Evolutionary conservation across 306 rosid genomes (phyloP), one percentile per base, ranked within the genome.

Genomic region (Neltuma alba): DNA sequence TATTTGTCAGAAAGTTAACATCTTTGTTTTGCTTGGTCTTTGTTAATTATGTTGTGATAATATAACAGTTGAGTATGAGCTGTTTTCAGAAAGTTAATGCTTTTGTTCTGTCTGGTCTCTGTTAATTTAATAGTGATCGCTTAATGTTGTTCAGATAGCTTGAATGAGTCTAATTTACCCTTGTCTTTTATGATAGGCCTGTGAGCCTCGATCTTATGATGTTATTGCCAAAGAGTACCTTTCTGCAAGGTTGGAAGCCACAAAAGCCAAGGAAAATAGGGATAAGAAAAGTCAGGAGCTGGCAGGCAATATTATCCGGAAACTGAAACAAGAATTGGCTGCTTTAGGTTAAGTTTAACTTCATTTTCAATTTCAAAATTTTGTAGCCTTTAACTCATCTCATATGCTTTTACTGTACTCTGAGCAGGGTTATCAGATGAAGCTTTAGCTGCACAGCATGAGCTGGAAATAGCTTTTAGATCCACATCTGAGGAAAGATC

Each of bases 181-280:
- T 85, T 71, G 74, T 84, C 33, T 44, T 60, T 77, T 50, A 65
- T 75, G 42, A 82, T 83, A 93, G 97, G 86, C 72, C 73, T 6
- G 76, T 79, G 83, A 85, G 82, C 89, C 88, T 47, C 91, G 97
- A 84, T 75, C 95, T 70, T 89, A 91, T 76, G 96, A 91, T 75
- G 89, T 89, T 67, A 91, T 95, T 77, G 92, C 97, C 58, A 75
- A 86, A 65, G 97, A 95, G 84, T 92, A 92, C 77, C 87, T 78
- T 65, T 91, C 87, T 86, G 95, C 97, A 78, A 89, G 99, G 80
- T 74, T 91, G 79, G 95, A 92, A 79, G 99, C 97, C 68, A 70
- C 86, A 57, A 81, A 84, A 79, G 99, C 97, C 4, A 95, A 95
- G 88, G 91, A 84, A 78, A 84, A 87, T 52, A 37, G 83, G 81